A percentile compares a stretch with the other conserved stretches of the same genome.
phyloP scores from a whole-genome alignment of 306 rosid genomes.

The Casuarina equisetifolia region DNA sequence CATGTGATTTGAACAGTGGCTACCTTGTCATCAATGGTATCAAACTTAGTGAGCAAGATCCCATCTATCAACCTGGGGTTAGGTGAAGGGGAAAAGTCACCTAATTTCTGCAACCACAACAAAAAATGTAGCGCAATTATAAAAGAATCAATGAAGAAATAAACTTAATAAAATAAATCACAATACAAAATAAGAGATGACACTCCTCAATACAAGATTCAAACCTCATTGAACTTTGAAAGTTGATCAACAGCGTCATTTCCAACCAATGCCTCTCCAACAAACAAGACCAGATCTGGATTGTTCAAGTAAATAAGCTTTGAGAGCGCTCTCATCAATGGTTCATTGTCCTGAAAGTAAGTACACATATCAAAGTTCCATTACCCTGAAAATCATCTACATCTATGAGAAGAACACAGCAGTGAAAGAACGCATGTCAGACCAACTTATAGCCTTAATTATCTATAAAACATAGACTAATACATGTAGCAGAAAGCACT shows the following conservation, averaged over 20 bases:
- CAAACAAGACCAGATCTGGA: constrained; percentile 94
- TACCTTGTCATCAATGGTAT: constrained; percentile 97
- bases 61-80: constrained; percentile 84
- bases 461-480: not conserved
- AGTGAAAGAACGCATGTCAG: not conserved
- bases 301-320: constrained; percentile 85
- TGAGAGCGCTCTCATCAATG: constrained; percentile 95
- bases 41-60: constrained; percentile 94
- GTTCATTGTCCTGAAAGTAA: constrained; percentile 81
- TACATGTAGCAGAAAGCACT: constrained; percentile 12
- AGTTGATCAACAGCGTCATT: constrained; percentile 99
- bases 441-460: constrained; percentile 9
- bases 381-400: constrained; percentile 6
- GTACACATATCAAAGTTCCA: not conserved
- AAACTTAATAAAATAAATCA: not conserved
- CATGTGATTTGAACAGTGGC: constrained; percentile 16
- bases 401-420: constrained; percentile 11
- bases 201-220: constrained; percentile 4
- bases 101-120: constrained; percentile 70
- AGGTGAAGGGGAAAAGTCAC: constrained; percentile 70
- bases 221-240: constrained; percentile 92
- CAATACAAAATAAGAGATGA: constrained; percentile 4
- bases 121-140: not conserved
- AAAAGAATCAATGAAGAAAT: not conserved
- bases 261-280: constrained; percentile 98